Conservation (phyloP, 805 yeast species). For the Diddensiella transvaalensis region DNA sequence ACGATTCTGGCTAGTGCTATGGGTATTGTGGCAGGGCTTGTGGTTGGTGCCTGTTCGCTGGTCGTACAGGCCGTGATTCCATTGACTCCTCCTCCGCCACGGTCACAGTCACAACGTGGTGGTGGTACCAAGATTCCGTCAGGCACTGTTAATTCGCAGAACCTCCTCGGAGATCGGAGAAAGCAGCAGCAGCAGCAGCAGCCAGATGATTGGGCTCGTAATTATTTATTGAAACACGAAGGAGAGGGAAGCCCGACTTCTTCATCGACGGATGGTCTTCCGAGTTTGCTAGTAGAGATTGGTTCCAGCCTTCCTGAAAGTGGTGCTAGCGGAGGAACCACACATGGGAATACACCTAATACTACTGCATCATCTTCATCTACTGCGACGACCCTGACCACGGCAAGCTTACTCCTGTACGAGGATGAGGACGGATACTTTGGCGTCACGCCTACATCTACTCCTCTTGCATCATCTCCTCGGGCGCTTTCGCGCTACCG, state of each 20-base stretch:
- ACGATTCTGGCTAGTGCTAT: conserved; percentile 18
- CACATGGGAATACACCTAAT: neutral
- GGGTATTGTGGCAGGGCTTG: conserved; percentile 21
- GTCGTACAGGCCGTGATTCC: conserved; percentile 18
- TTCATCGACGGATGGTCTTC: neutral
- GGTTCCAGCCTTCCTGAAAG: no score
- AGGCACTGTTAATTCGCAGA: no score
- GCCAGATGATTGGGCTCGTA: neutral
- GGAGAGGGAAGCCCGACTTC: neutral
- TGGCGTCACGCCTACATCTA: neutral
- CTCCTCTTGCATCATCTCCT: conserved; percentile 1
- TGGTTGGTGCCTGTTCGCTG: conserved; percentile 21
- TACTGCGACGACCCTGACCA: neutral
- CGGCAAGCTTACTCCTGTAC: neutral
- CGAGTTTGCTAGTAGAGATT: no score
- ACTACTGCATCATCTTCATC: no score
- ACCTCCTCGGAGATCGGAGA: neutral
- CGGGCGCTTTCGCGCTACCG: neutral
- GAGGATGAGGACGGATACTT: conserved; percentile 3
- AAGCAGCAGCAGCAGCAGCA: neutral
- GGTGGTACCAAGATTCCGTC: no score
- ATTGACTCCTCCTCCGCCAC: neutral
- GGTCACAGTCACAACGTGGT: no score
- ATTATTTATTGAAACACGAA: neutral
- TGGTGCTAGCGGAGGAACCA: neutral